A percentile compares a stretch with the other conserved stretches of the same genome.
phyloP scores from a whole-genome alignment of 2,329 filamentous ascomycete genomes.

The Epichloe gansuensis region DNA sequence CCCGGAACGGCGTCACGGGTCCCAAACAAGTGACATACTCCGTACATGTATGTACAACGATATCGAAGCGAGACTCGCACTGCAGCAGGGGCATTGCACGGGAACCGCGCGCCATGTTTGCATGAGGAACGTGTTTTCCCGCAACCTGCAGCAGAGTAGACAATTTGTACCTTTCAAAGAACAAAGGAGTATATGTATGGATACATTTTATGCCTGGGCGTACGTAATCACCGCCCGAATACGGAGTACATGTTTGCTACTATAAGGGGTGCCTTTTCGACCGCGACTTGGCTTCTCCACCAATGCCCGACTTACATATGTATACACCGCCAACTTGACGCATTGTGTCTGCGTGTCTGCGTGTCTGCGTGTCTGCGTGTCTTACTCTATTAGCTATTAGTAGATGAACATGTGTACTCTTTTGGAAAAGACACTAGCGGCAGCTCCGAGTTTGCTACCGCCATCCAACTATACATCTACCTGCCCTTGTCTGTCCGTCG shows the following conservation, averaged over 20 bases:
- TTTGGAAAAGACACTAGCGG: no score
- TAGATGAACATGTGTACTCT: no score
- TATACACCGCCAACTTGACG: not conserved
- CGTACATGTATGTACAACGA: not conserved
- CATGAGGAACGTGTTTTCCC: no score
- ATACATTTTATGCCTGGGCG: no score
- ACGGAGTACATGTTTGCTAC: not conserved
- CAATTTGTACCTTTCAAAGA: no score
- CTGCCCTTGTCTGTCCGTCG: not conserved
- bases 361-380: not conserved
- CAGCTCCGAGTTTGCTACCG: not conserved
- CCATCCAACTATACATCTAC: not conserved
- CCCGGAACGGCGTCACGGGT: slow-evolving; percentile 1
- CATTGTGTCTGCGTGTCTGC: not conserved
- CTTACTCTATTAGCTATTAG: not conserved
- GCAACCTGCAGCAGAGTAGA: no score
- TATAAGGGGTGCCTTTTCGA: not conserved
- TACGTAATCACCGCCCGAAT: not conserved
- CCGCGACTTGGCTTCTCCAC: not conserved
- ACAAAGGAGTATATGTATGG: no score
- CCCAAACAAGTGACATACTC: not conserved
- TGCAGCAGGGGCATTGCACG: not conserved
- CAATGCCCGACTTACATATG: not conserved
- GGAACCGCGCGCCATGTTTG: no score
- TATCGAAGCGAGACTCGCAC: not conserved